These are phyloP conservation scores for Scleromitrula shiraiana DNA, from an alignment of 2,329 filamentous ascomycete genomes.

Conservation along the genomic window DNA sequence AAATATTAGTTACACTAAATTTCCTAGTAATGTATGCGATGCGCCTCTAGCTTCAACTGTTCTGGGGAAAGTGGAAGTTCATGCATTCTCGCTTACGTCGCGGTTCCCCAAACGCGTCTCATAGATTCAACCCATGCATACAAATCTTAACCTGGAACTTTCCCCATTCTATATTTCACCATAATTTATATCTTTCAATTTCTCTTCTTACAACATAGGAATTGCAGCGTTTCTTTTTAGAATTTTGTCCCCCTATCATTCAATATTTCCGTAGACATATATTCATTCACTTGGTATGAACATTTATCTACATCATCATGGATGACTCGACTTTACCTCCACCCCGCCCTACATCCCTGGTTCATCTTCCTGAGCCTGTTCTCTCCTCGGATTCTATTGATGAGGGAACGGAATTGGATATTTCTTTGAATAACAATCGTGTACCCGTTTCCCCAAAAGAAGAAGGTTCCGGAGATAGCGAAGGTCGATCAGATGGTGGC, in stretches of 20 bases:
- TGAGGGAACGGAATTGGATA: constrained; percentile 16
- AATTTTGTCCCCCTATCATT: background rate
- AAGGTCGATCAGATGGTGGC: constrained; percentile 29
- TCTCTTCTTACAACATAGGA: background rate
- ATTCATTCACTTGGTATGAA: background rate
- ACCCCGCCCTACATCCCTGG: constrained; percentile 22
- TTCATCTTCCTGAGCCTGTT: constrained; percentile 11
- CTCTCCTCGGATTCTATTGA: constrained; percentile 14
- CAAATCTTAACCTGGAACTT: no score
- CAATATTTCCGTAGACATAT: no score
- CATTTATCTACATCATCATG: constrained; percentile 22
- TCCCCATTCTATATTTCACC: no score
- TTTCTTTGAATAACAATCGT: constrained; percentile 14
- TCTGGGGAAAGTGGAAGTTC: constrained; percentile 5
- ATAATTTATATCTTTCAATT: background rate
- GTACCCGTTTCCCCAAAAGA: constrained; percentile 16
- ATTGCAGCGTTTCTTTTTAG: background rate
- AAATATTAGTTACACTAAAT: no score
- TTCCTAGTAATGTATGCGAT: background rate
- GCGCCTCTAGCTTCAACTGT: background rate
- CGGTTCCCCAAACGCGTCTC: constrained; percentile 12
- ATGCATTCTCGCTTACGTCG: constrained; percentile 8
- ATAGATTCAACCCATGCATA: constrained; percentile 2
- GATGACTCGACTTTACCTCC: constrained; percentile 28
- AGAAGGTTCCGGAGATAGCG: constrained; percentile 17